phyloP scores from a whole-genome alignment of 2,329 filamentous ascomycete genomes.

The Fusarium sp. region DNA sequence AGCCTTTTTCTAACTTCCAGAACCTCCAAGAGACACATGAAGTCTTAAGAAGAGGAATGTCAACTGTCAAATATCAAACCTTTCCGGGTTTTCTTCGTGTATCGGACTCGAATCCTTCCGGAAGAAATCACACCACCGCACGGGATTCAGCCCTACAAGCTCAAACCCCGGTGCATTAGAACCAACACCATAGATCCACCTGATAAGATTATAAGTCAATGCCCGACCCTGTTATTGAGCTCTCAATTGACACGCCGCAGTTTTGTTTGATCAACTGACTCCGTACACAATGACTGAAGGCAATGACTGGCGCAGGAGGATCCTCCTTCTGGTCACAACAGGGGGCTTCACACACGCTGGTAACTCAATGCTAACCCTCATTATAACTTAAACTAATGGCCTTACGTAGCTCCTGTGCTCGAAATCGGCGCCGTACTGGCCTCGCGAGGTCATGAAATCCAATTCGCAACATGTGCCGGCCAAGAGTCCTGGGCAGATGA shows the following conservation, averaged over 20 bases:
- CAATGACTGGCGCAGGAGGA: constrained; percentile 25
- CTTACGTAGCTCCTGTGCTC: constrained; percentile 47
- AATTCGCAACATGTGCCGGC: constrained; percentile 53
- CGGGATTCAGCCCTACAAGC: constrained; percentile 11
- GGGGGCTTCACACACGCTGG: constrained; percentile 54
- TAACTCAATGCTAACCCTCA: constrained; percentile 14
- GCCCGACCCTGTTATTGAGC: background rate
- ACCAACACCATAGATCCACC: constrained; percentile 9
- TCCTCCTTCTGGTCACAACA: constrained; percentile 50
- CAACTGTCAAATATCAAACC: background rate
- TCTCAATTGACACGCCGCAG: background rate
- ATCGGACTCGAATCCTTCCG: background rate
- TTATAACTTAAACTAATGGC: constrained; percentile 12
- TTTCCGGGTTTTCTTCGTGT: background rate
- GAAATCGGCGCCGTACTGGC: constrained; percentile 51
- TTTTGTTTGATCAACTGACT: background rate
- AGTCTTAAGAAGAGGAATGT: background rate
- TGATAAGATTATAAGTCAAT: background rate
- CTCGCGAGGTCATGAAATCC: constrained; percentile 50
- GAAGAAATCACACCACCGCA: background rate
- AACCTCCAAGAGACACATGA: background rate
- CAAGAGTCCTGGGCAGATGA: constrained; percentile 50
- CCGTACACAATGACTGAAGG: constrained; percentile 26
- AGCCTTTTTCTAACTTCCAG: background rate
- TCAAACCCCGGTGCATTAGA: background rate